Evolutionary conservation across 2,329 filamentous ascomycete genomes (phyloP), one percentile per base, ranked within the genome.

Genomic region (Epichloe elymi): DNA sequence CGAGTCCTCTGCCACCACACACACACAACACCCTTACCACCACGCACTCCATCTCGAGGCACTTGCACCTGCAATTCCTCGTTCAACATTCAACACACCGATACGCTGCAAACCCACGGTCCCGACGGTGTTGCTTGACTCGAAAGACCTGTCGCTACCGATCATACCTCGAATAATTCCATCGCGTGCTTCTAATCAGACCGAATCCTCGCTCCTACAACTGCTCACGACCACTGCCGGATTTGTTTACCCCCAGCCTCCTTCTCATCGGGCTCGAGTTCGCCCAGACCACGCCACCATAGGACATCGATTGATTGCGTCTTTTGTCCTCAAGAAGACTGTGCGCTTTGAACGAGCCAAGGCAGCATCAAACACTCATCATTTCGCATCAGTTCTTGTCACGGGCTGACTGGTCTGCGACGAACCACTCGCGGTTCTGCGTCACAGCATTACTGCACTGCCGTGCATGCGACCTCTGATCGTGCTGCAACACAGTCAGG

Each of bases 401-500:
- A n/a, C 50, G 15, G 33, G 38, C 39, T 26, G 42, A 10, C n/a
- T 30, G 20, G 36, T 36, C 39, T 38, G 10, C 19, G 26, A 48
- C 46, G 46, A 48, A 19, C 33, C 10, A 35, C 48, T 41, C 26
- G 23, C 17, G 38, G 26, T 42, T n/a, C 23, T 14, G 23, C 46
- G 20, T 19, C n/a, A 23, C n/a, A 30, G 19, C 19, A 19, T 38
- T n/a, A 23, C n/a, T 46, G n/a, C 30, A 12, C 30, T 26, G 37
- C 36, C 46, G 36, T 46, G 42, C 38, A 49, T 53, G 50, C 38
- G 45, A 52, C 33, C 11, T 46, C 38, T 42, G 53, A 43, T 43
- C 48, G 49, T 35, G 30, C 48, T 41, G 30, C 57, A 59, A 53
- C 56, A 57, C 55, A 41, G 14, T 26, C 40, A 26, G 15, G 8